These are phyloP conservation scores for Ehretia macrophylla DNA, from an alignment of 257 asterid genomes.

Conservation along the genomic window DNA sequence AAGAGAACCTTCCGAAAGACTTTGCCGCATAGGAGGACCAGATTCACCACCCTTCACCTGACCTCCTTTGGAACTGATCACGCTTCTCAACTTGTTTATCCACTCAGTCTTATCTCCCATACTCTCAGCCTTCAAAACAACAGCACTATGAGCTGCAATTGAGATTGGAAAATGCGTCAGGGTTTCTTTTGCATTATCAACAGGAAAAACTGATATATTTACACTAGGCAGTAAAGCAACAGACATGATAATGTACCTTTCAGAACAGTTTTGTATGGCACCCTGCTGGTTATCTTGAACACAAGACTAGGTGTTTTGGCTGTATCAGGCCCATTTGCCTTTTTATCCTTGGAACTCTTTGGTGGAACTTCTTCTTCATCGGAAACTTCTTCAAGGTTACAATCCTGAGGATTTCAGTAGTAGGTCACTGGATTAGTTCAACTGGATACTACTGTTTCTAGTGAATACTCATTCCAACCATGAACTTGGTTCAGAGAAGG, in stretches of 20 bases:
- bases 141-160: constrained; percentile 78
- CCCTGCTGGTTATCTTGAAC: constrained; percentile 79
- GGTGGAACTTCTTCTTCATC: constrained; percentile 85
- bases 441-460: background rate
- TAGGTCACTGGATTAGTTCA: background rate
- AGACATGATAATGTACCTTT: constrained; percentile 39
- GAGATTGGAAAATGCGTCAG: constrained; percentile 7
- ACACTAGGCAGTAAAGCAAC: background rate
- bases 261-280: constrained; percentile 89
- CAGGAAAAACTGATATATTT: background rate
- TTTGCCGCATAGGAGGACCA: constrained; percentile 62
- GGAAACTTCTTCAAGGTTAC: constrained; percentile 83
- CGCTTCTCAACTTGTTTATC: constrained; percentile 64
- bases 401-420: constrained; percentile 51
- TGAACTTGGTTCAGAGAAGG: background rate
- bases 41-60: constrained; percentile 78
- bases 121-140: constrained; percentile 82
- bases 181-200: constrained; percentile 2
- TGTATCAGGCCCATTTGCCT: constrained; percentile 77
- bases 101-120: constrained; percentile 65
- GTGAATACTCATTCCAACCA: background rate
- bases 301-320: constrained; percentile 69
- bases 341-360: constrained; percentile 91
- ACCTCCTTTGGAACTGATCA: constrained; percentile 85
- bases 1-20: constrained; percentile 88